These are phyloP conservation scores for Beauveria sp. DNA, from an alignment of 2,329 filamentous ascomycete species.

Conservation along the genomic window DNA sequence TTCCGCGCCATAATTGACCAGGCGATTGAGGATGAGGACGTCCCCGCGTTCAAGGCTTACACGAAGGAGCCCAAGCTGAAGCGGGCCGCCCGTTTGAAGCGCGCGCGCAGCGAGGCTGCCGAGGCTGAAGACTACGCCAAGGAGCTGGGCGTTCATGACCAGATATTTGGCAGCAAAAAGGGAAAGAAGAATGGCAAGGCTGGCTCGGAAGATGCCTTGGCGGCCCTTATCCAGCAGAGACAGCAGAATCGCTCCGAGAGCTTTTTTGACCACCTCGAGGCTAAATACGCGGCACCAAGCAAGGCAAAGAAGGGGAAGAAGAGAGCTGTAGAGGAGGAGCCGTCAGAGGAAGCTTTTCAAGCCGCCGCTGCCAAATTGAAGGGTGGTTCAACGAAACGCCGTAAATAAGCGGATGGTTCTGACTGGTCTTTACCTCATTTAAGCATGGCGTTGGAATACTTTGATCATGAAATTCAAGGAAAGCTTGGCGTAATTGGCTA, in stretches of 20 bases:
- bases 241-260: constrained; percentile 53
- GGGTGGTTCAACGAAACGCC: constrained; percentile 23
- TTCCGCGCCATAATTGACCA: constrained; percentile 75
- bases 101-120: constrained; percentile 57
- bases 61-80: constrained; percentile 63
- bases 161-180: constrained; percentile 51
- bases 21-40: constrained; percentile 64
- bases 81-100: constrained; percentile 49
- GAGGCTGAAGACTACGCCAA: constrained; percentile 71
- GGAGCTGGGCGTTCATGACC: constrained; percentile 66
- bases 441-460: constrained; percentile 1
- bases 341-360: constrained; percentile 54
- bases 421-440: neutral
- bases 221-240: constrained; percentile 66
- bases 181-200: constrained; percentile 31
- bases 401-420: neutral
- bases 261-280: constrained; percentile 68
- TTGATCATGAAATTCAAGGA: neutral
- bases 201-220: constrained; percentile 47
- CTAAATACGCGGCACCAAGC: constrained; percentile 56
- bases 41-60: constrained; percentile 61
- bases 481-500: neutral
- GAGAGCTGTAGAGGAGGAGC: constrained; percentile 52
- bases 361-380: constrained; percentile 44
- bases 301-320: constrained; percentile 32